Percentiles rank a stretch among this genome's conserved stretches.
Evolutionary conservation across 768 basidiomycete genomes (phyloP).

Genomic region (Tremella mesenterica): DNA sequence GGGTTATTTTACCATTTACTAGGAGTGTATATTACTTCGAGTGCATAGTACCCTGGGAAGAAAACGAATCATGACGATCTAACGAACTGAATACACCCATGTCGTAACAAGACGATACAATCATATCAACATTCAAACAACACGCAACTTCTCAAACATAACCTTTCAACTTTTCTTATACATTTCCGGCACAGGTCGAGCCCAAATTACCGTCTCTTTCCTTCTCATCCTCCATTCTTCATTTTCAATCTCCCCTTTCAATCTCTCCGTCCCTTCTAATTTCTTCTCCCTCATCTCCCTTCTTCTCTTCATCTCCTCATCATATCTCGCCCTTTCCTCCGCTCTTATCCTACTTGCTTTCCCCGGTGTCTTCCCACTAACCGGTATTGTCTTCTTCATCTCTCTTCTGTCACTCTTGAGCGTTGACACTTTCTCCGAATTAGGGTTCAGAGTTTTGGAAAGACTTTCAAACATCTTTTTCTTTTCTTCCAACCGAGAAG

Average conservation of each 20-base stretch:
- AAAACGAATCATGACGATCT: no score
- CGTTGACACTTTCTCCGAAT: neutral
- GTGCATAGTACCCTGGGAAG: no score
- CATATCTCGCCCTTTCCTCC: conserved; percentile 12
- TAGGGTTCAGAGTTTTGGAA: neutral
- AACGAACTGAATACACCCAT: no score
- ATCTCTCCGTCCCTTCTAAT: neutral
- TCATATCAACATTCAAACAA: no score
- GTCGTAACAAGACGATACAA: no score
- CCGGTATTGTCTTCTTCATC: conserved; percentile 15
- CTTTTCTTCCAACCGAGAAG: neutral
- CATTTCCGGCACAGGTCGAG: conserved; percentile 26
- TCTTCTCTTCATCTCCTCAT: conserved; percentile 8
- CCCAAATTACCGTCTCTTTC: conserved; percentile 25
- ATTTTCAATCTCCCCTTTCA: conserved; percentile 12
- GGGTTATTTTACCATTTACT: no score
- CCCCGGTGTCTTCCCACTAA: conserved; percentile 23
- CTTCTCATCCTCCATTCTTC: conserved; percentile 9
- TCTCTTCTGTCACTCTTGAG: neutral
- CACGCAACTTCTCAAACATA: no score
- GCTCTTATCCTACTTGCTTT: conserved; percentile 14
- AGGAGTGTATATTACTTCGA: no score
- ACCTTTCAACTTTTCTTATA: no score
- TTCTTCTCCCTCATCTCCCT: conserved; percentile 9
- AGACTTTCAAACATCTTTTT: neutral